Conservation (phyloP, 805 yeast species). For the Candida nanaspora region DNA sequence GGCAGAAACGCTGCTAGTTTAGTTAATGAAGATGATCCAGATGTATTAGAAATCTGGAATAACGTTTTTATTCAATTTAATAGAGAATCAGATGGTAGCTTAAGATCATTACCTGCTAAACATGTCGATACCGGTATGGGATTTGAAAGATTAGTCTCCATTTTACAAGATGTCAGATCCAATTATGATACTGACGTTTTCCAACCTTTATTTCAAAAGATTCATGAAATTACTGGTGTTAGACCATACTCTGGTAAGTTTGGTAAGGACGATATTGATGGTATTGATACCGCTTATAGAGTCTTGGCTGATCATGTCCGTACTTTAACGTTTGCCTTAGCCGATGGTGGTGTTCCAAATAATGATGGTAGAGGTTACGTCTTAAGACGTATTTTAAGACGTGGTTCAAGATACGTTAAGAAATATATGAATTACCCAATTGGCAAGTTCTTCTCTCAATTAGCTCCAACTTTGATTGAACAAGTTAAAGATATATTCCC, state of each 20-base stretch:
- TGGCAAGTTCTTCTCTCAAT: conserved; percentile 85
- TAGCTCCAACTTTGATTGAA: conserved; percentile 87
- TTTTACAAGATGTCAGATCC: conserved; percentile 83
- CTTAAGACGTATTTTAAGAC: conserved; percentile 89
- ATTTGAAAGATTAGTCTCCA: conserved; percentile 92
- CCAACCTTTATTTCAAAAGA: conserved; percentile 76
- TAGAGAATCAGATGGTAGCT: conserved; percentile 80
- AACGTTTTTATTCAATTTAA: conserved; percentile 94
- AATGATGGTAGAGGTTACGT: conserved; percentile 99
- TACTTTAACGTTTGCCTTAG: conserved; percentile 90
- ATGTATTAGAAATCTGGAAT: conserved; percentile 97
- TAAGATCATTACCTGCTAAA: conserved; percentile 82
- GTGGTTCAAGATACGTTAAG: conserved; percentile 96
- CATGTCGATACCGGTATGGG: conserved; percentile 99
- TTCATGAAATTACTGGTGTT: conserved; percentile 89
- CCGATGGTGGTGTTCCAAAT: conserved; percentile 99
- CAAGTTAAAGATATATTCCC: conserved; percentile 90
- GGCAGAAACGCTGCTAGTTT: conserved; percentile 90
- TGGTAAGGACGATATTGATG: conserved; percentile 88
- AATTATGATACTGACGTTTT: conserved; percentile 98
- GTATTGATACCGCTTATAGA: conserved; percentile 96
- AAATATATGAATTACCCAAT: conserved; percentile 94
- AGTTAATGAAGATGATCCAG: conserved; percentile 96
- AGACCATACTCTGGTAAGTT: conserved; percentile 89
- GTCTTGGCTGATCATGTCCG: conserved; percentile 98